phyloP scores from a whole-genome alignment of 1,139 yeast genomes.

The Kluyveromyces marxianus region DNA sequence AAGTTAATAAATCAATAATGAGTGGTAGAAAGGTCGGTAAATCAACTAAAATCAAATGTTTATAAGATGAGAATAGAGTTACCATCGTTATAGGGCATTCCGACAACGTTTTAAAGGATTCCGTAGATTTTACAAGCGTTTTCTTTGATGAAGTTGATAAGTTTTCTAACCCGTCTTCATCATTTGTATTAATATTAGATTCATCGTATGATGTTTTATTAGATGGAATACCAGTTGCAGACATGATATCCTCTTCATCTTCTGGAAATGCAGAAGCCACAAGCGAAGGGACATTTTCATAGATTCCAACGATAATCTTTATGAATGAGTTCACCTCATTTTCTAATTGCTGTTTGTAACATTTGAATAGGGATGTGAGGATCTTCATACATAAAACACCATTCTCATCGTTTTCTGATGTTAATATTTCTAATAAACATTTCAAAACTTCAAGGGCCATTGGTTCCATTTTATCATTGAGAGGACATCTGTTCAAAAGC shows the following conservation, averaged over 20 bases:
- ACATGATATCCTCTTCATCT: conserved; percentile 3
- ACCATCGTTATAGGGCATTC: conserved; percentile 98
- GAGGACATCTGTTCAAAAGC: conserved; percentile 70
- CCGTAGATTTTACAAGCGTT: conserved; percentile 10
- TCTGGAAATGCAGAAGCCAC: conserved; percentile 56
- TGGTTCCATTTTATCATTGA: conserved; percentile 76
- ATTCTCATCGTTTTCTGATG: conserved; percentile 86
- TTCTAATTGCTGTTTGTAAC: conserved; percentile 61
- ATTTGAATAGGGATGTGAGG: conserved; percentile 79
- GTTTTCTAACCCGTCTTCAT: conserved; percentile 6
- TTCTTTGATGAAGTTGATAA: conserved; percentile 4
- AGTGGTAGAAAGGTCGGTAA: conserved; percentile 76
- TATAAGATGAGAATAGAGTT: conserved; percentile 79
- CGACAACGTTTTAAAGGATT: conserved; percentile 81
- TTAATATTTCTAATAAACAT: conserved; percentile 52
- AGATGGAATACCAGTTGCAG: neutral
- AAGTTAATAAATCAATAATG: conserved; percentile 62
- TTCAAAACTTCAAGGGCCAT: conserved; percentile 58
- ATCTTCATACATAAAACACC: conserved; percentile 90
- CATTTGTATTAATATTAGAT: conserved; percentile 3
- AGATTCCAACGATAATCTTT: conserved; percentile 66
- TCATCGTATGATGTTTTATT: neutral
- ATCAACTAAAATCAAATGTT: conserved; percentile 62
- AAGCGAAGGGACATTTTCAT: conserved; percentile 71
- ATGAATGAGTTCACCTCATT: conserved; percentile 78